Base-by-base conservation (phyloP, 768 basidiomycete genomes). In the Artomyces pyxidatus region DNA sequence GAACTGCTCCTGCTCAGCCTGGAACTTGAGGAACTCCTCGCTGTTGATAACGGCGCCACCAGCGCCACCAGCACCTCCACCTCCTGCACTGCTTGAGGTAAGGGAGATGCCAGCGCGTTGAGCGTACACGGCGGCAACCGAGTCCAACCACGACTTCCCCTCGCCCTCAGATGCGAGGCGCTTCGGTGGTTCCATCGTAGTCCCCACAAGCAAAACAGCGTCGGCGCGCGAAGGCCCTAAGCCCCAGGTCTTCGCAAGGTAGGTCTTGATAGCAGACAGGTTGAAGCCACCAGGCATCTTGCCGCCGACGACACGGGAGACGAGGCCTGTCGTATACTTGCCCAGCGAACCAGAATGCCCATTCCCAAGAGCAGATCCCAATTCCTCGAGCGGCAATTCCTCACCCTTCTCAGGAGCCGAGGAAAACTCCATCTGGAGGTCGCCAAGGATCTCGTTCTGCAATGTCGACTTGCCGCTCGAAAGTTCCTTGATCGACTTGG, bases 261-360 rank as follows among this genome's bases (percentile, higher is more conserved):
- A 77, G 0, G 78, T 69, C 68, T 96, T 94, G 65, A 94, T 92
- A 10, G 89, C 78, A 6, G 94, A 89, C 17, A 85, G 73, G 58
- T 96, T 96, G 80, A 99, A 99, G 29, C 95, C 95, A 64, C 96
- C 96, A 27, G 96, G 96, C 90, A 99, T 95, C 71, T 99, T 99
- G 41, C 83, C 83, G 50, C 93, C 90, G 45, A 97, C 76, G 63
- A 97, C 76, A 49, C 96, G 89, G 25, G 93, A 90, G 45, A 97
- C 75, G 37, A 99, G 76, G 19, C 92, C 85, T 39, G 79, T 85
- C 11, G 88, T 88, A 70, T 98, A 92, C 67, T 98, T 99, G 61
- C 96, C 96, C 23, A 95, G 80, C 4, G 74, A 62, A n/a, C 93
- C 94, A 32, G 80, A 70, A 70, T 88, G 89, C 6, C 93, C 93